Evolutionary conservation across 2,329 filamentous ascomycete genomes (phyloP).

Genomic region (Colletotrichum sp.): DNA sequence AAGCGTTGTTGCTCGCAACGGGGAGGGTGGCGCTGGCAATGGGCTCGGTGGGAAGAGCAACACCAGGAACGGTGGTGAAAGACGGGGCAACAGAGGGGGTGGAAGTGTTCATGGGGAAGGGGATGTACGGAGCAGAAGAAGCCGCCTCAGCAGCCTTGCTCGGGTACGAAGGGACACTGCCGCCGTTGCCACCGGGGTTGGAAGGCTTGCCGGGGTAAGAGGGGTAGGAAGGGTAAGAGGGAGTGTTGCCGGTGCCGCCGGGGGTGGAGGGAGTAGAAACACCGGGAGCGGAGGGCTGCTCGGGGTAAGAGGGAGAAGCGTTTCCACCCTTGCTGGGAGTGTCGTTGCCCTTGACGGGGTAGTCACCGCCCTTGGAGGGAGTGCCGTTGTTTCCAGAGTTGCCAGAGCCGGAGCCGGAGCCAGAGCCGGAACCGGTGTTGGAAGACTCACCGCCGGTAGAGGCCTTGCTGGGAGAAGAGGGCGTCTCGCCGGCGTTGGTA

Average conservation of each 20-base stretch:
- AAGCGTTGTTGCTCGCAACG: constrained; percentile 8
- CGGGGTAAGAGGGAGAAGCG: neutral
- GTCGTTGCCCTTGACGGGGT: neutral
- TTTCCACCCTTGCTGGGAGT: neutral
- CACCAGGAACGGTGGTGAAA: constrained; percentile 4
- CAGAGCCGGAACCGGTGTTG: neutral
- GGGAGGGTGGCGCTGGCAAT: constrained; percentile 13
- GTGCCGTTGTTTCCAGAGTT: neutral
- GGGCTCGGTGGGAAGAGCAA: constrained; percentile 8
- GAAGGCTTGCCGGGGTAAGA: neutral
- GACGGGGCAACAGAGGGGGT: neutral
- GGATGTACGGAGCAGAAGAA: neutral
- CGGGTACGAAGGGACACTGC: constrained; percentile 3
- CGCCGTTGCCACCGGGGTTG: neutral
- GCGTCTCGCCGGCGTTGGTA: neutral
- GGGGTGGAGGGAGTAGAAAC: neutral
- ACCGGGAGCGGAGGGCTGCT: neutral
- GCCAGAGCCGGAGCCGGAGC: neutral
- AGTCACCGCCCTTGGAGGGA: neutral
- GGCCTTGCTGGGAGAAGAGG: neutral
- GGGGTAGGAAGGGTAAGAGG: neutral
- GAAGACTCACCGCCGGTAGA: neutral
- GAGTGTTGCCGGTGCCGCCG: neutral
- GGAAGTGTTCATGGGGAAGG: constrained; percentile 11
- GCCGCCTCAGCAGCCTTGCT: neutral